Evolutionary conservation across 805 yeast genomes (phyloP), one percentile per base, ranked within the genome.

Genomic region (Debaryomyces castellii): DNA sequence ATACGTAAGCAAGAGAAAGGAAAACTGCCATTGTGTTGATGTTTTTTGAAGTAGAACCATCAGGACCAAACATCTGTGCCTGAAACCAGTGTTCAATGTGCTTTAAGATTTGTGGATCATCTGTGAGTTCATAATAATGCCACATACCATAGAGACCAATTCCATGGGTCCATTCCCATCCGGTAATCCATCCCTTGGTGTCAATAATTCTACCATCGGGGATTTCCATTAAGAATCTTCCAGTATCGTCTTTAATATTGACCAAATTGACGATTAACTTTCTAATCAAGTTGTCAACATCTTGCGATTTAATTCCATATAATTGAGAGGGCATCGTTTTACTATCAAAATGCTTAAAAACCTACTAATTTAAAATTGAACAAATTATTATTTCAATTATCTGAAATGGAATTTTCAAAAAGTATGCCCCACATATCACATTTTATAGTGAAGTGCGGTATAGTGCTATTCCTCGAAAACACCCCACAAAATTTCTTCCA

Each of bases 121-220:
- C 55, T 23, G 65, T 65, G 18, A 60, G 51, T 23, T 56, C 57
- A 43, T 62, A 62, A 48, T 60, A 66, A 39, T 66, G 66, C 69
- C 70, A 66, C 62, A 66, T 58, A 11, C 71, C 71, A 45, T 65
- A 63, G 18, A 66, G 55, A 3, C 71, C 71, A 32, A 66, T 63
- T 3, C 71, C 71, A 35, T 66, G 71, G 14, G 70, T 66, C 71
- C 71, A 66, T 46, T 66, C 71, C 71, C 71, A 66, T 14, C 65
- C 69, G n/a, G 65, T 57, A 20, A 52, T 49, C 71, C 71, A 66
- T n/a, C 68, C 67, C 44, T 64, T 66, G 45, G 69, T 65, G 45
- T 66, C 71, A 25, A 64, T 63, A 36, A 63, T 52, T 42, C 67
- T 48, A 4, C 71, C 71, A 38, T 54, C 62, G 23, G 63, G 67